Evolutionary conservation across 202 grass and related monocot genomes (phyloP), one percentile per base, ranked within the genome.

Genomic region (Hordeum pubiflorum): DNA sequence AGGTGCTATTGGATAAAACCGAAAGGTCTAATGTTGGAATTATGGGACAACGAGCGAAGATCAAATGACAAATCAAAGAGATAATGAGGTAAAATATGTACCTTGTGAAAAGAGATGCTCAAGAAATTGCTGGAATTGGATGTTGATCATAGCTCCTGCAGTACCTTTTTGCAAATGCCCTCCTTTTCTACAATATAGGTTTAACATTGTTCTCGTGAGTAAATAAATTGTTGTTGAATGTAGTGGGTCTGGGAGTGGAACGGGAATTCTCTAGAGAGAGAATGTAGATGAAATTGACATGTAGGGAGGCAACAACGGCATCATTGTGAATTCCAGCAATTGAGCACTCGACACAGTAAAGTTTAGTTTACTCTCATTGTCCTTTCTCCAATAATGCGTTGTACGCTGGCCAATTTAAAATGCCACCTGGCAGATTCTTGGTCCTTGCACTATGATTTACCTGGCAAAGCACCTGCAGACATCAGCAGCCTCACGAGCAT

Each of bases 341-440:
- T 68, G 63, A 79, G 82, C 78, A 78, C 78, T 87, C 61, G 13
- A 15, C 74, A 84, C 78, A 79, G 77, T 87, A 76, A 83, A 37
- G 18, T 77, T 86, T 76, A 21, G 70, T 72, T 75, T 80, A 78
- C 73, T 81, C 81, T 74, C 62, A 76, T 76, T 75, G 80, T 58
- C 44, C 52, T 86, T 86, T 88, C 87, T 88, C 80, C 84, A 91
- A 87, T 81, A 72, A 72, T 56, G 72, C 83, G 86, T 72, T 52
- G 4, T 63, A 18, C 27, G 75, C 50, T 72, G 78, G 17, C 66
- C 77, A 88, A 85, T 95, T 86, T 92, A 82, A 85, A 85, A 74
- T 68, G 54, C 27, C 66, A 62, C 27, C 36, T 62, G 77, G 76
- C 77, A 78, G 67, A 88, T 90, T 92, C 85, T 79, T 63, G 72